Evolutionary conservation across 306 rosid genomes (phyloP), one percentile per base, ranked within the genome.

Genomic region (Vigna nakashimae): DNA sequence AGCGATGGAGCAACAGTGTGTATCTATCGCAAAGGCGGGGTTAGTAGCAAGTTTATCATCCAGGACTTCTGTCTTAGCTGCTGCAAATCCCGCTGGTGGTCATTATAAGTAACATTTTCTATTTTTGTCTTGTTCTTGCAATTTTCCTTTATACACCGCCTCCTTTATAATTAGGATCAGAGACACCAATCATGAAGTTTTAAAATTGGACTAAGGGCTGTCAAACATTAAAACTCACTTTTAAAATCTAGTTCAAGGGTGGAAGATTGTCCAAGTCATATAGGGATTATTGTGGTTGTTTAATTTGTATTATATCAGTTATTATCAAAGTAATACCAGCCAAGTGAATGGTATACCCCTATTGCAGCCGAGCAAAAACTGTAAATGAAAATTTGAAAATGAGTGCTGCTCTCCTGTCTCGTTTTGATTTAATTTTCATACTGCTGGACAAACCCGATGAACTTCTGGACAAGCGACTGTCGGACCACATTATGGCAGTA

Each of bases 1-100:
- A 88, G 98, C 98, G 76, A 95, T 92, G 98, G 98, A 95, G 88
- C 98, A 95, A 76, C 98, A 95, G 50, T 88, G 98, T 79, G 97
- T 94, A 65, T 94, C 98, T n/a, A 88, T 94, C 80, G 98, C 97
- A 75, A 95, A 95, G 83, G 98, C 98, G 3, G 98, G 98, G 63
- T 79, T 95, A 62, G 97, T 95, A 77, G 98, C 98, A 83, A 95
- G 96, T 91, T 90, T 95, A 81, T 95, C 97, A 52, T 95, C 98
- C 51, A 90, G 98, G 45, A 95, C 98, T 73, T 88, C 98, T 82
- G 91, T 95, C 81, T 80, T 95, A 74, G 98, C 98, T 0, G 98
- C 98, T 57, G 98, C 98, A 69, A 95, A 95, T 81, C 96, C 98
- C 9, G 98, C 79, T 76, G 98, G 98, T 58, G 98, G 98, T 86